A percentile compares a stretch with the other conserved stretches of the same genome.
phyloP scores from a whole-genome alignment of 176 grass and related monocot genomes.

The Musa itinerans region DNA sequence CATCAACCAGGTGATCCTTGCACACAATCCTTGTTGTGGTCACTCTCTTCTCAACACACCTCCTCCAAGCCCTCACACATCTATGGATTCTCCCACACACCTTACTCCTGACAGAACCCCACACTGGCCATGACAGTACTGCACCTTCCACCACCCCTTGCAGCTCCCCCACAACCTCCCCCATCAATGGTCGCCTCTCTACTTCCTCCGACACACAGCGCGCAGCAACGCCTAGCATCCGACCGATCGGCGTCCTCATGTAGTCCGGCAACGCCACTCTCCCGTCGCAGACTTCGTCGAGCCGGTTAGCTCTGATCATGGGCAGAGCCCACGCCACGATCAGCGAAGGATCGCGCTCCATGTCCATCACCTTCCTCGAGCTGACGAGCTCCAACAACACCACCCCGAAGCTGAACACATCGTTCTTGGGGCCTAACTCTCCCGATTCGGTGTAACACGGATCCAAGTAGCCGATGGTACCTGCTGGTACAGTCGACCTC shows the following conservation, averaged over 20 bases:
- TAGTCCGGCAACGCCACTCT: conserved; percentile 26
- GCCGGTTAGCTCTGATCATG: conserved; percentile 21
- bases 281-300: conserved; percentile 38
- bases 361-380: conserved; percentile 82
- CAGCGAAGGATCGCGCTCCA: conserved; percentile 46
- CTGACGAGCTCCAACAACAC: conserved; percentile 89
- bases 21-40: conserved; percentile 64
- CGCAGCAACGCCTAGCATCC: conserved; percentile 44
- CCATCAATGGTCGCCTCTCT: conserved; percentile 45
- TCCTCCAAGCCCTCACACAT: conserved; percentile 44
- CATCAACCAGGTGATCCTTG: conserved; percentile 40
- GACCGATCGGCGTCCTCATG: not conserved
- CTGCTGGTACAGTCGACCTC: conserved; percentile 29
- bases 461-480: conserved; percentile 98
- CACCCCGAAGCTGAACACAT: conserved; percentile 96
- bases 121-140: conserved; percentile 10
- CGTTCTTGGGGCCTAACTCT: conserved; percentile 54
- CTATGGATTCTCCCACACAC: conserved; percentile 25
- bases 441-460: conserved; percentile 71
- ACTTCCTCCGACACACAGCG: conserved; percentile 56
- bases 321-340: conserved; percentile 68
- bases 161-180: conserved; percentile 63
- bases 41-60: conserved; percentile 33
- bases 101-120: not conserved
- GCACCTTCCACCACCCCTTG: conserved; percentile 33